Evolutionary conservation across 345 rosid species (phyloP), one percentile per base, ranked within the genome.

Genomic region (Rhizophora mangle): DNA sequence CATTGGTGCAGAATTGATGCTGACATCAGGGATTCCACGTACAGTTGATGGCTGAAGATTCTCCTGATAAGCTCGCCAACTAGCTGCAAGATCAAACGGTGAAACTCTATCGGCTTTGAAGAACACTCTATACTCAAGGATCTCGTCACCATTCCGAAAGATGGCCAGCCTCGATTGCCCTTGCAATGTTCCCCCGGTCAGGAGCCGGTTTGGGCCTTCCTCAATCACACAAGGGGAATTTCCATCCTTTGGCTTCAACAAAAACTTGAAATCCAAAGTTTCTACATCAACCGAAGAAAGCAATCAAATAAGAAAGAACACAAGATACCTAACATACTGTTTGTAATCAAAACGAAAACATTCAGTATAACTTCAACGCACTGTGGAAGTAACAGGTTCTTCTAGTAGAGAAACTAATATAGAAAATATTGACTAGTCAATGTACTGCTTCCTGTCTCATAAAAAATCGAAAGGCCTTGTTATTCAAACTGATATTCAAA

Each of bases 21-120:
- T 92, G 70, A 95, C 94, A 82, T 92, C 99, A 27, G 99, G 98
- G 76, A 87, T 90, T 39, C 96, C 99, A 69, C 96, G 96, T 54
- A 92, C 97, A 20, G 89, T 86, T 19, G 96, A 95, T 79, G 92
- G 99, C 84, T 85, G 92, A 52, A 92, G 78, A 63, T 92, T 95
- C 78, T 95, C 96, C 74, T 88, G 91, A 68, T 92, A 95, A 76
- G 97, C 96, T 78, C 98, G 83, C 98, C 99, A 95, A 78, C 99
- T 92, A 68, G 98, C 96, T 3, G 99, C 99, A 62, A 95, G 97
- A 77, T 95, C 99, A 80, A 95, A 89, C 8, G 99, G 99, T 4
- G 99, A 95, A 67, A 95, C 94, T 84, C 92, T 78, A 43, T 95
- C 96, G 6, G 96, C 96, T 68, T 90, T 88, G 71, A 95, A 82